These are phyloP conservation scores for Zygoascus bituminiphila DNA, from an alignment of 805 yeast genomes.

Conservation along the genomic window DNA sequence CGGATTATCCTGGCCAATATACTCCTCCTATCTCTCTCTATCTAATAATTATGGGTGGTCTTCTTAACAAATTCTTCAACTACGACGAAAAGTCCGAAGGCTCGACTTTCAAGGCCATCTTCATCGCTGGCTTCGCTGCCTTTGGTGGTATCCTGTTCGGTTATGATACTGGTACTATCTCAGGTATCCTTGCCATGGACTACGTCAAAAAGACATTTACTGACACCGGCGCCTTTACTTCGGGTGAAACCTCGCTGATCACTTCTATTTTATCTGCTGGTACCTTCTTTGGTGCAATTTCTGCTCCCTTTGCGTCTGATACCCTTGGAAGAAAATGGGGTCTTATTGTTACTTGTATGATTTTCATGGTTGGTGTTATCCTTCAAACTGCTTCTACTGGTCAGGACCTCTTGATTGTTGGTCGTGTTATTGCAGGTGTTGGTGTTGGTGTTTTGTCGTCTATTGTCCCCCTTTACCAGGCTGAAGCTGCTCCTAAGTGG, in stretches of 20 bases:
- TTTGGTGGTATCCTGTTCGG: constrained; percentile 27
- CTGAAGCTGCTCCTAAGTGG: constrained; percentile 61
- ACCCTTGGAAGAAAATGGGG: constrained; percentile 50
- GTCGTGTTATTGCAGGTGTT: constrained; percentile 64
- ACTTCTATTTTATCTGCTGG: constrained; percentile 10
- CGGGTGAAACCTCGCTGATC: constrained; percentile 3
- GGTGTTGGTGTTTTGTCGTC: constrained; percentile 73
- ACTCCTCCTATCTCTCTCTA: background rate
- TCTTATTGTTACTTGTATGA: constrained; percentile 36
- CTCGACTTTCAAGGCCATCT: background rate
- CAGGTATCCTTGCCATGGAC: constrained; percentile 28
- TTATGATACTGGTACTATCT: constrained; percentile 28
- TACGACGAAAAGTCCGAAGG: background rate
- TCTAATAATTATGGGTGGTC: background rate
- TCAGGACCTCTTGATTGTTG: constrained; percentile 31
- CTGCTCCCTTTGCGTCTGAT: constrained; percentile 45
- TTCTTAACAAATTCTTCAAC: background rate
- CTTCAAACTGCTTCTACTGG: constrained; percentile 30
- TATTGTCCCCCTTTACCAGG: constrained; percentile 73
- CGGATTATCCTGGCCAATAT: background rate
- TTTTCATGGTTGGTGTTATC: constrained; percentile 6
- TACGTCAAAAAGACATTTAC: constrained; percentile 16
- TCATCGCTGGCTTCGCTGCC: constrained; percentile 29
- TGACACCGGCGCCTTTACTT: background rate
- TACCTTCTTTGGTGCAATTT: constrained; percentile 9